These are phyloP conservation scores for Aureobasidium subglaciale DNA, from an alignment of 2,329 filamentous ascomycete species.

Conservation along the genomic window DNA sequence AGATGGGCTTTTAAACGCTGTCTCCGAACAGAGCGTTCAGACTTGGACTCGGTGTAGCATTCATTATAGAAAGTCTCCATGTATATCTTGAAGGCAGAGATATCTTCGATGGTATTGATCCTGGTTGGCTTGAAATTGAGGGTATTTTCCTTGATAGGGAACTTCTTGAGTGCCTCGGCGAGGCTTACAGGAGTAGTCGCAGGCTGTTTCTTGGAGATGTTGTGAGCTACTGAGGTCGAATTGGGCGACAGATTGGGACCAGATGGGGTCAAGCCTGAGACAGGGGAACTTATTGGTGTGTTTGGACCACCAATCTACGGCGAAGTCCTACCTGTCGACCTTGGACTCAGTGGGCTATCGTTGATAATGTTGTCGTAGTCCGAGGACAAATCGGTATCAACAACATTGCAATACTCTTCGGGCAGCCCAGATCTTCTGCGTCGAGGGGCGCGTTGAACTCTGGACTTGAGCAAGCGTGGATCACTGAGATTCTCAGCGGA, in stretches of 20 bases:
- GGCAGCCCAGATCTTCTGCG: neutral
- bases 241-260: neutral
- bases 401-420: neutral
- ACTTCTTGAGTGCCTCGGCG: slow-evolving; percentile 25
- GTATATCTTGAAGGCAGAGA: slow-evolving; percentile 74
- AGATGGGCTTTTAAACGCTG: slow-evolving; percentile 59
- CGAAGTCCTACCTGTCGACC: slow-evolving; percentile 30
- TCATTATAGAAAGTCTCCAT: slow-evolving; percentile 78
- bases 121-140: slow-evolving; percentile 19
- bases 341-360: slow-evolving; percentile 24
- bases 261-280: neutral
- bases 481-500: slow-evolving; percentile 6
- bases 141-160: slow-evolving; percentile 28
- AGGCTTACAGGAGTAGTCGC: slow-evolving; percentile 14
- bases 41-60: slow-evolving; percentile 48
- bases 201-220: neutral
- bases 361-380: neutral
- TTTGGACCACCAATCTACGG: slow-evolving; percentile 20
- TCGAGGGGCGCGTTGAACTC: neutral
- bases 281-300: neutral
- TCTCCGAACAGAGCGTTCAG: slow-evolving; percentile 54
- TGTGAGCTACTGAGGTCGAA: neutral
- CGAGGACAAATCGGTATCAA: neutral
- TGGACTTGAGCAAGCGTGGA: neutral
- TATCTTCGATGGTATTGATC: slow-evolving; percentile 63